Percentiles rank a stretch among this genome's conserved stretches.
Evolutionary conservation across 257 asterid species (phyloP).

Genomic region (Anisodus acutangulus): DNA sequence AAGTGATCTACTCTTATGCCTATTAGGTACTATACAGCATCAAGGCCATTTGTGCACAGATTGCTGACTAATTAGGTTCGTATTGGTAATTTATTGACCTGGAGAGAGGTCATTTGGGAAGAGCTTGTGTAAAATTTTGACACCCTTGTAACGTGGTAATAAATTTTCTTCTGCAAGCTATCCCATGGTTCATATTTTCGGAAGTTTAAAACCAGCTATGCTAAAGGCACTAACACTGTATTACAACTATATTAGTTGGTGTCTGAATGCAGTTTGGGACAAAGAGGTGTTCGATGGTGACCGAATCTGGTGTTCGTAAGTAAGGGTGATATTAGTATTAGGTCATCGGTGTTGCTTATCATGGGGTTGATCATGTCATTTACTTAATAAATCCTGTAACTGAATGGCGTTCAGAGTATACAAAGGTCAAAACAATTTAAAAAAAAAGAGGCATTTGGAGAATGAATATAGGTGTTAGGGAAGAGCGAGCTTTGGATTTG

Average conservation of each 20-base stretch:
- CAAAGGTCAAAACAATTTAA: not conserved
- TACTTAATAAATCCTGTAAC: not conserved
- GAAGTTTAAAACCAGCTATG: conserved; percentile 7
- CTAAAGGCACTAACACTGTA: not conserved
- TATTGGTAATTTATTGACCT: not conserved
- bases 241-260: not conserved
- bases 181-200: not conserved
- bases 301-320: not conserved
- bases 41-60: not conserved
- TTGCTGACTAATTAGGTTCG: conserved; percentile 14
- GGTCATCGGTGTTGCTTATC: conserved; percentile 1
- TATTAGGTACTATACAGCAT: not conserved
- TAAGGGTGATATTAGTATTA: not conserved
- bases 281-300: conserved; percentile 9
- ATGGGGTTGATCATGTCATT: not conserved
- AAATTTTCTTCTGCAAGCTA: not conserved
- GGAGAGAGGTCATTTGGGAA: not conserved
- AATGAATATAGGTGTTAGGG: not conserved
- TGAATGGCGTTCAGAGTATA: conserved; percentile 3
- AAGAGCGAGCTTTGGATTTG: not conserved
- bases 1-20: conserved; percentile 13
- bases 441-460: not conserved
- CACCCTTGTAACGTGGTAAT: not conserved
- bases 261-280: conserved; percentile 16
- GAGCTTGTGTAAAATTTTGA: not conserved